These are phyloP conservation scores for Chlorella sorokiniana DNA, from an alignment of 139 green algal species.

Conservation along the genomic window DNA sequence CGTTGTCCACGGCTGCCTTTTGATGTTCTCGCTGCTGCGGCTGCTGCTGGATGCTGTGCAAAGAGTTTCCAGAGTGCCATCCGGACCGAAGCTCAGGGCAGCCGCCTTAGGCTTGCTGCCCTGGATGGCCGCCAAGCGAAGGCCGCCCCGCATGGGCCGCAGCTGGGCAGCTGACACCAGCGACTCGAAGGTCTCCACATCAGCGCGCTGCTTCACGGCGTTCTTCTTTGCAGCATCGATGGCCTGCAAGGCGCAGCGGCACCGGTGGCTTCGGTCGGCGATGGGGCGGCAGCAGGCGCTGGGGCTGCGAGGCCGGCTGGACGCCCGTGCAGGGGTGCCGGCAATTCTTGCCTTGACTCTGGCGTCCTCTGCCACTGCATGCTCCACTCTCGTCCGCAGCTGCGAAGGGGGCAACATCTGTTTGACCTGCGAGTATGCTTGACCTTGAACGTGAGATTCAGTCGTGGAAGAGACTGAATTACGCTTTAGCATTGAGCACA, in stretches of 20 bases:
- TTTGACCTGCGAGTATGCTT: too few species aligned
- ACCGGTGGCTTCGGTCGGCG: neutral
- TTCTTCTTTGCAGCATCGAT: constrained; percentile 20
- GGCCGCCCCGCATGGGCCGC: constrained; percentile 14
- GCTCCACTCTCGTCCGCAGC: neutral
- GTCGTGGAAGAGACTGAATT: too few species aligned
- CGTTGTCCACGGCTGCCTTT: neutral
- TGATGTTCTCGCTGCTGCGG: neutral
- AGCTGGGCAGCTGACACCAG: constrained; percentile 22
- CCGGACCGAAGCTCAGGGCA: neutral
- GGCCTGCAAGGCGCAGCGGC: neutral
- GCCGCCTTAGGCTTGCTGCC: neutral
- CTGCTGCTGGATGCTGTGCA: neutral
- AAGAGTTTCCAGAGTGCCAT: constrained; percentile 15
- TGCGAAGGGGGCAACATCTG: too few species aligned
- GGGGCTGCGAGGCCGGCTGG: neutral
- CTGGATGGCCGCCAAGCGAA: neutral
- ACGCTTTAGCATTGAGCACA: too few species aligned
- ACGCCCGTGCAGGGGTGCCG: too few species aligned
- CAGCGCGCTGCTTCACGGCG: neutral
- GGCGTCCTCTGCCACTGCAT: neutral
- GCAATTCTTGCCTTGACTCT: neutral
- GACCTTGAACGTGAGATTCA: too few species aligned
- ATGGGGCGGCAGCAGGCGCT: neutral
- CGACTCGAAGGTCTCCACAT: constrained; percentile 16